phyloP scores from a whole-genome alignment of 805 yeast genomes.

The Hanseniaspora meyeri region DNA sequence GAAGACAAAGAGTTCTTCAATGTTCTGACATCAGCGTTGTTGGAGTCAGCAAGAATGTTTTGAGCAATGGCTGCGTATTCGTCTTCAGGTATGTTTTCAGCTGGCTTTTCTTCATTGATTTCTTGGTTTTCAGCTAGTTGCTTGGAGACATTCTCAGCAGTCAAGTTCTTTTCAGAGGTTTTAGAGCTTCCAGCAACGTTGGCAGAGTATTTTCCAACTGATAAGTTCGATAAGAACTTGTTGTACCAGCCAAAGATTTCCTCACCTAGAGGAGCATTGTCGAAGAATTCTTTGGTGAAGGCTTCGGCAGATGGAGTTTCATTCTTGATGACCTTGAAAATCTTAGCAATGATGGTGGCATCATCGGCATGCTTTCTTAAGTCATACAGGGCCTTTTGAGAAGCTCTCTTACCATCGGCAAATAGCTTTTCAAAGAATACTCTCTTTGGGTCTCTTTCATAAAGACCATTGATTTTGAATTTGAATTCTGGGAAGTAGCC shows the following conservation, averaged over 20 bases:
- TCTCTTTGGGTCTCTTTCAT: conserved; percentile 26
- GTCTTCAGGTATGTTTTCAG: conserved; percentile 17
- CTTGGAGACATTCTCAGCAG: conserved; percentile 18
- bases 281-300: conserved; percentile 21
- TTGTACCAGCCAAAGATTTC: conserved; percentile 16
- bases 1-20: conserved; percentile 20
- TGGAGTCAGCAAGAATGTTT: conserved; percentile 10
- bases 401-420: conserved; percentile 30
- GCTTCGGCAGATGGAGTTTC: conserved; percentile 21
- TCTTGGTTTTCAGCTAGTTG: conserved; percentile 13
- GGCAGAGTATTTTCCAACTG: neutral
- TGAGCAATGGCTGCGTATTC: conserved; percentile 5
- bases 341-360: conserved; percentile 26
- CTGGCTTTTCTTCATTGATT: conserved; percentile 8
- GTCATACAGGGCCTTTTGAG: conserved; percentile 29
- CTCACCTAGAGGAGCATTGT: conserved; percentile 22
- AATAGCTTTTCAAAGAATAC: conserved; percentile 26
- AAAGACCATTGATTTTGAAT: conserved; percentile 15
- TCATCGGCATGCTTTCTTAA: conserved; percentile 17
- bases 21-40: conserved; percentile 21
- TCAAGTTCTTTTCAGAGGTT: conserved; percentile 1
- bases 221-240: conserved; percentile 4
- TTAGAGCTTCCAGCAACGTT: neutral
- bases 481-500: conserved; percentile 26
- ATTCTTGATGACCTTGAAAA: conserved; percentile 17